Evolutionary conservation across 768 basidiomycete species (phyloP).

Genomic region (Hericium alpestre): DNA sequence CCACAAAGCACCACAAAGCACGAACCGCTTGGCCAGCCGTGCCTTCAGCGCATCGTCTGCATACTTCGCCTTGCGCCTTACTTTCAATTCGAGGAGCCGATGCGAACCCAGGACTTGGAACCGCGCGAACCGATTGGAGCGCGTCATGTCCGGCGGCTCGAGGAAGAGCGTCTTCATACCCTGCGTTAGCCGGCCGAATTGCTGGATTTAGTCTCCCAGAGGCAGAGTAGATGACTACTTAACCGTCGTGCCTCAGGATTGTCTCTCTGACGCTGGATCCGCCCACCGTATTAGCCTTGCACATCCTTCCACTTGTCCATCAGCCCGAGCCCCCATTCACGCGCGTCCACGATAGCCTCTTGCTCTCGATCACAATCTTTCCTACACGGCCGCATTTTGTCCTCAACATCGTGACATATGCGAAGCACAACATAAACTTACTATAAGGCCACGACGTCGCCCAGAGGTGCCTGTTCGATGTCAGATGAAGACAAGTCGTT

Average conservation of each 20-base stretch:
- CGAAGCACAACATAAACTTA: neutral
- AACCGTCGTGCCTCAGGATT: neutral
- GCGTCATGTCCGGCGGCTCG: slow-evolving; percentile 44
- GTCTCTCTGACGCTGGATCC: slow-evolving; percentile 30
- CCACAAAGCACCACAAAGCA: slow-evolving; percentile 67
- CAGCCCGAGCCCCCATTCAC: slow-evolving; percentile 49
- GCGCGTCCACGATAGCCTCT: slow-evolving; percentile 43
- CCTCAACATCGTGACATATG: neutral
- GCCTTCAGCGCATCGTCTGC: slow-evolving; percentile 17
- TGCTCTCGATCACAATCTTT: slow-evolving; percentile 59
- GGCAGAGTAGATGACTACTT: too few relatives aligned
- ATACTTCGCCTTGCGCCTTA: slow-evolving; percentile 31
- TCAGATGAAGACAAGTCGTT: slow-evolving; percentile 37
- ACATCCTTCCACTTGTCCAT: slow-evolving; percentile 39
- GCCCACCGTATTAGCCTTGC: slow-evolving; percentile 57
- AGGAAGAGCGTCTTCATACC: slow-evolving; percentile 28
- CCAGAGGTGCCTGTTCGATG: slow-evolving; percentile 3
- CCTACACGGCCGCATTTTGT: slow-evolving; percentile 16
- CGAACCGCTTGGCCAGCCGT: slow-evolving; percentile 38
- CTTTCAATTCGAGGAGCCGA: slow-evolving; percentile 45
- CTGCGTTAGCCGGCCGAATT: slow-evolving; percentile 25
- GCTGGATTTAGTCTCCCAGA: slow-evolving; percentile 27
- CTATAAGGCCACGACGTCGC: neutral
- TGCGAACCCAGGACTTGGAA: slow-evolving; percentile 44
- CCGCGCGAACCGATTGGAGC: slow-evolving; percentile 57